Evolutionary conservation across 129 eudicot species (phyloP).

Genomic region (Scalesia atractyloides): DNA sequence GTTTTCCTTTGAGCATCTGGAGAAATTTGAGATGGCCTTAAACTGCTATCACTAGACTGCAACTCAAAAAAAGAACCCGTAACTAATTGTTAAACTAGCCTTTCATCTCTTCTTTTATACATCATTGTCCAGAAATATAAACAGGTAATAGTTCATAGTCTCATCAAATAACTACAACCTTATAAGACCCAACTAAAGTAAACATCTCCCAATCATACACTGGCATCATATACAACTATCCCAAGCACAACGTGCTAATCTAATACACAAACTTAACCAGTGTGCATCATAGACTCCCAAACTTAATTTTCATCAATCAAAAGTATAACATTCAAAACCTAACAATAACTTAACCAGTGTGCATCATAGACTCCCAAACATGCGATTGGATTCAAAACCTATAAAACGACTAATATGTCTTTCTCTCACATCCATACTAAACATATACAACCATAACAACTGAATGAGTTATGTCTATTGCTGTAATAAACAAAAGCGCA

Average conservation of each 20-base stretch:
- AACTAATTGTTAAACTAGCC: not conserved
- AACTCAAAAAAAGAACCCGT: conserved; percentile 37
- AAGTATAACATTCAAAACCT: not conserved
- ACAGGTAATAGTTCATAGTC: not conserved
- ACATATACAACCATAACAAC: not conserved
- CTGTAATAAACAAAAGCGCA: not conserved
- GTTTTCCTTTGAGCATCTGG: conserved; percentile 65
- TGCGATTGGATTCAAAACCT: not conserved
- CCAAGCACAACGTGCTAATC: conserved; percentile 19
- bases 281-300: too few species aligned
- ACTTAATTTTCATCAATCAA: conserved; percentile 7
- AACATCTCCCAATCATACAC: not conserved
- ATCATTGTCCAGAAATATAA: not conserved
- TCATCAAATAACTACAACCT: not conserved
- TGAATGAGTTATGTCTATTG: not conserved
- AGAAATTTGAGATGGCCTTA: conserved; percentile 33
- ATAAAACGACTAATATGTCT: not conserved
- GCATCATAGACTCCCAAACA: conserved; percentile 2
- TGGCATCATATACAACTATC: not conserved
- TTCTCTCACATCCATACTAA: too few species aligned
- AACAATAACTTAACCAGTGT: not conserved
- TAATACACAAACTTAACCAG: not conserved
- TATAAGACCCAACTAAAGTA: not conserved
- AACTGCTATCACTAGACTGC: conserved; percentile 50
- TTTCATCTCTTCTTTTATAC: not conserved